These are phyloP conservation scores for Rhizopus microsporus DNA, from an alignment of 371 early-diverging fungal genomes.

Conservation along the genomic window DNA sequence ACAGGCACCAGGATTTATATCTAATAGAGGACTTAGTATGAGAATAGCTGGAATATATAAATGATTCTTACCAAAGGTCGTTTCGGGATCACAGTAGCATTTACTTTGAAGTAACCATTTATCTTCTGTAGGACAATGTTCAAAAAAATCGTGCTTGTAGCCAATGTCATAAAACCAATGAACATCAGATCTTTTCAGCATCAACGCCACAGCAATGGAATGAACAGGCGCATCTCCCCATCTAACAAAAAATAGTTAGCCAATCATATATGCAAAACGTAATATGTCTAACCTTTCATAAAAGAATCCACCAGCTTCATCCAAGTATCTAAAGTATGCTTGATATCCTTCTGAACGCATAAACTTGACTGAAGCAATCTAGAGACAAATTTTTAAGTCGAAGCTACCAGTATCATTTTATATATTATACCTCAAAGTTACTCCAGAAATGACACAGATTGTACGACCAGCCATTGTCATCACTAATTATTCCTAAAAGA, in stretches of 20 bases:
- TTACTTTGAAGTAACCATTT: slow-evolving; percentile 48
- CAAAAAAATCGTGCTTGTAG: slow-evolving; percentile 69
- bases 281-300: slow-evolving; percentile 73
- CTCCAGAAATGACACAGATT: slow-evolving; percentile 84
- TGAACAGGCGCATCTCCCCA: slow-evolving; percentile 98
- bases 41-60: not conserved
- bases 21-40: slow-evolving; percentile 1
- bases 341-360: slow-evolving; percentile 72
- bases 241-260: slow-evolving; percentile 16
- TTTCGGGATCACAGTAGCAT: slow-evolving; percentile 54
- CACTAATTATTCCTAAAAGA: slow-evolving; percentile 30
- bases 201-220: slow-evolving; percentile 82
- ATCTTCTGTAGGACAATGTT: slow-evolving; percentile 67
- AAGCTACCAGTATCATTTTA: not conserved
- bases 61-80: slow-evolving; percentile 35
- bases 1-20: slow-evolving; percentile 29
- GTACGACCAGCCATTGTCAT: slow-evolving; percentile 43
- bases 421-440: slow-evolving; percentile 33
- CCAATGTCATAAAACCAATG: slow-evolving; percentile 93
- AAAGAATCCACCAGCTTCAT: slow-evolving; percentile 84
- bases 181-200: slow-evolving; percentile 73
- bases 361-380: slow-evolving; percentile 54
- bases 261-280: no score
- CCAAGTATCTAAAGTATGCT: slow-evolving; percentile 79
- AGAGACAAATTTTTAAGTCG: not conserved